Base-by-base conservation (phyloP, 1,139 yeast genomes). In the Diutina rugosa region DNA sequence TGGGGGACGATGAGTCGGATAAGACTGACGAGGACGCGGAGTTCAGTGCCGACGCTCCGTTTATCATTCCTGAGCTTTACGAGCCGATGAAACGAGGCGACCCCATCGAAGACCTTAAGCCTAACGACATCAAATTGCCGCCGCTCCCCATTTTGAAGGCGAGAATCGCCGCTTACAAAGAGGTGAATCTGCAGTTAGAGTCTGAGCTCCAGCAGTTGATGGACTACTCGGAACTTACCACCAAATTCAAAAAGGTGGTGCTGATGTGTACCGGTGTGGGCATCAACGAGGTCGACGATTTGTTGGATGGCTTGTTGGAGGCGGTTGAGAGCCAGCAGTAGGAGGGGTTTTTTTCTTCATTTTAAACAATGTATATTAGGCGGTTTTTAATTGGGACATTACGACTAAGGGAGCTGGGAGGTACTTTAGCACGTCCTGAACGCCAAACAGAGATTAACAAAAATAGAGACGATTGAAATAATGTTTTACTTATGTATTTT, bases 251-350 rank as follows among this genome's bases (percentile, higher is more conserved):
- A 64, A 80, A 88, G 63, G 97, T 93, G 28, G 93, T 93, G 47
- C 85, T 97, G 52, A 76, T 90, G 57, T 91, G 98, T 72, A 87
- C 97, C 4, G 93, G 95, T 26, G 95, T 90, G 30, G 89, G 84
- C 54, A 69, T 76, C 51, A 71, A 73, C 62, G 86, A 86, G 62
- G 96, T 91, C 49, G 99, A 93, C 67, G 81, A 80, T 58, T 77
- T 93, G 63, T 77, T 93, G 58, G 95, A 87, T 61, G 96, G 95
- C 4, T 77, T 93, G 56, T 80, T 93, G 35, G 90, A 87, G 65
- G 97, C 97, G 14, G 97, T 93, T 5, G 96, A 90, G 60, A 86
- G 62, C n/a, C 63, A 62, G 54, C 64, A 62, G 51, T 61, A 32
- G 35, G 2, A 18, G 41, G 5, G 5, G 16, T 35, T 12, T n/a